Conservation (phyloP, 2,329 filamentous ascomycete genomes). For the Diaporthe destruens region DNA sequence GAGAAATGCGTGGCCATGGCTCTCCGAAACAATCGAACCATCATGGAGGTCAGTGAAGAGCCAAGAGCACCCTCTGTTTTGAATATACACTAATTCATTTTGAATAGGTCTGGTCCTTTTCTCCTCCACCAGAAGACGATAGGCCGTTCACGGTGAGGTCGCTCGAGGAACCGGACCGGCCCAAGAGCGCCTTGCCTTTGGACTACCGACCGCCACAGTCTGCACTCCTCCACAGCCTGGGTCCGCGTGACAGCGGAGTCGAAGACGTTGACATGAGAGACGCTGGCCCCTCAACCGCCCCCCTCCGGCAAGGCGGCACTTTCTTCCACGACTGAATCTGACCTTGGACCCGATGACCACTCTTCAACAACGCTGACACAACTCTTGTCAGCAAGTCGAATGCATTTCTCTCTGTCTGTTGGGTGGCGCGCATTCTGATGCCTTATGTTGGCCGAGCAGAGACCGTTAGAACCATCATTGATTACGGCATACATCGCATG, state of each 20-base stretch:
- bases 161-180: slow-evolving; percentile 60
- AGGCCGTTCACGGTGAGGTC: slow-evolving; percentile 62
- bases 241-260: slow-evolving; percentile 51
- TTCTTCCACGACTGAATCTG: slow-evolving; percentile 63
- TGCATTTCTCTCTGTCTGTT: background rate
- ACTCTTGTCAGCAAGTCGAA: background rate
- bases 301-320: slow-evolving; percentile 60
- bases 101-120: slow-evolving; percentile 90
- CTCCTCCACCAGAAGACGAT: slow-evolving; percentile 81
- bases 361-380: background rate
- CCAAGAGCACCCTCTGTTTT: background rate
- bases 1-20: slow-evolving; percentile 98
- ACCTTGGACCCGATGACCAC: background rate
- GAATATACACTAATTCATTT: slow-evolving; percentile 47
- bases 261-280: slow-evolving; percentile 70
- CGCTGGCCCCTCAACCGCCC: slow-evolving; percentile 67
- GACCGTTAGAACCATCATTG: slow-evolving; percentile 22
- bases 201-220: slow-evolving; percentile 56
- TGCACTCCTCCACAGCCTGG: slow-evolving; percentile 49
- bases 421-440: slow-evolving; percentile 17
- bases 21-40: slow-evolving; percentile 83
- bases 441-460: slow-evolving; percentile 8
- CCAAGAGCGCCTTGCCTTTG: slow-evolving; percentile 64
- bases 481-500: slow-evolving; percentile 39
- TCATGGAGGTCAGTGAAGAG: slow-evolving; percentile 87